Base-by-base conservation (phyloP, 2,329 filamentous ascomycete genomes). In the Curvularia lunata region DNA sequence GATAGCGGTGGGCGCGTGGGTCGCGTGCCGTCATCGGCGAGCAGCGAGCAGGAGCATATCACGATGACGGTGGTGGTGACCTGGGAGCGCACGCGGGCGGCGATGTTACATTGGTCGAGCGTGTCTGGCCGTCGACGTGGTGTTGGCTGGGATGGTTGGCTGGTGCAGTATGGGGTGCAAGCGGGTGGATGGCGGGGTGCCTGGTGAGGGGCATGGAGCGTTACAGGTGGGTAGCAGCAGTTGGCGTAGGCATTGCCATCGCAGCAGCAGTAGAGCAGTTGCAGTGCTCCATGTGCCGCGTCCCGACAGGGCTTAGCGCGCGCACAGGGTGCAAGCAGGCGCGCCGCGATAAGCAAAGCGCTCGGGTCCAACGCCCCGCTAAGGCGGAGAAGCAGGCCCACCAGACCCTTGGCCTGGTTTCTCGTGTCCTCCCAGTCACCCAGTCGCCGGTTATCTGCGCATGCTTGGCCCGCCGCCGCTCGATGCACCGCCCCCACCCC, bases 1-100 rank as follows among this genome's bases (percentile, higher is more conserved):
- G 54, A 56, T 48, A 52, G 54, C 54, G 32, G 48, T 47, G 54
- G 54, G 32, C 27, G 16, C 38, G 9, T 52, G 47, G 48, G 28
- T 27, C 25, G 25, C 27, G 38, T 32, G 48, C 34, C 18, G 23
- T 27, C 9, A 34, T 40, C 37, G 25, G 32, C 47, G 28, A 45
- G 48, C 28, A 55, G 40, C 23, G 25, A 18, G 38, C 41, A 27
- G 48, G 43, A 23, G 37, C 43, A 19, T n/a, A n/a, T 28, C 27
- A 32, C 25, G 43, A 28, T 28, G n/a, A 30, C 21, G 28, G 18
- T 18, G 34, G 5, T 18, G 34, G 4, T 30, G 28, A 30, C 28
- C 28, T 8, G 25, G 25, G 25, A 4, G 25, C 4, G 10, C 28
- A 30, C n/a, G 28, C 28, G 28, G 28, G 28, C 12, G 19, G 34